Conservation (phyloP, 2,329 filamentous ascomycete species). For the Fusarium euwallaceae region DNA sequence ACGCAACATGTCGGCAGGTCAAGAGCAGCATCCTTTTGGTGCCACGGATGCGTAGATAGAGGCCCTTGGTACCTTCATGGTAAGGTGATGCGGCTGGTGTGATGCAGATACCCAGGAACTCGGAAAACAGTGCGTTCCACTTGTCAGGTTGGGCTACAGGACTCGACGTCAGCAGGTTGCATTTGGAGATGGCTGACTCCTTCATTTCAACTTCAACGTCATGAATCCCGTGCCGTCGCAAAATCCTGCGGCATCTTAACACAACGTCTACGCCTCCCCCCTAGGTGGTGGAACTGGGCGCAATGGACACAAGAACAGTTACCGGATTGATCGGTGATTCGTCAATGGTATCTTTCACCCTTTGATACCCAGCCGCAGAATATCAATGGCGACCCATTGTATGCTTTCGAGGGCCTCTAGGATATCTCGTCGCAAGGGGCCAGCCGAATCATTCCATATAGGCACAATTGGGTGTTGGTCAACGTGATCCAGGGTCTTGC, state of each 20-base stretch:
- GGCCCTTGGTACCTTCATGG: background rate
- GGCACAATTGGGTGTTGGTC: background rate
- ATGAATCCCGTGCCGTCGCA: background rate
- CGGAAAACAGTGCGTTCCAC: background rate
- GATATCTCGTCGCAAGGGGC: background rate
- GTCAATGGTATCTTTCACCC: background rate
- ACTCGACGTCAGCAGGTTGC: background rate
- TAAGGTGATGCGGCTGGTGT: background rate
- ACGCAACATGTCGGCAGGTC: background rate
- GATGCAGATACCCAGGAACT: background rate
- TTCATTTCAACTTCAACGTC: constrained; percentile 7
- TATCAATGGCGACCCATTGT: constrained; percentile 2
- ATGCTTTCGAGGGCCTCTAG: background rate
- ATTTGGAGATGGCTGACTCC: background rate
- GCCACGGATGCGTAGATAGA: background rate
- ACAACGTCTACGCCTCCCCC: background rate
- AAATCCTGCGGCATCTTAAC: background rate
- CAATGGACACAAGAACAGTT: constrained; percentile 1
- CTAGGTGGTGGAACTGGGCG: background rate
- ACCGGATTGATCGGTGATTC: background rate
- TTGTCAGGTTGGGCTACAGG: background rate
- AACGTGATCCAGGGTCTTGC: background rate
- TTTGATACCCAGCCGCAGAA: background rate
- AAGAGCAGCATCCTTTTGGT: background rate
- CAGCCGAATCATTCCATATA: background rate